Evolutionary conservation across 495 filamentous ascomycete species (phyloP).

Genomic region (Penicillium crystallinum): DNA sequence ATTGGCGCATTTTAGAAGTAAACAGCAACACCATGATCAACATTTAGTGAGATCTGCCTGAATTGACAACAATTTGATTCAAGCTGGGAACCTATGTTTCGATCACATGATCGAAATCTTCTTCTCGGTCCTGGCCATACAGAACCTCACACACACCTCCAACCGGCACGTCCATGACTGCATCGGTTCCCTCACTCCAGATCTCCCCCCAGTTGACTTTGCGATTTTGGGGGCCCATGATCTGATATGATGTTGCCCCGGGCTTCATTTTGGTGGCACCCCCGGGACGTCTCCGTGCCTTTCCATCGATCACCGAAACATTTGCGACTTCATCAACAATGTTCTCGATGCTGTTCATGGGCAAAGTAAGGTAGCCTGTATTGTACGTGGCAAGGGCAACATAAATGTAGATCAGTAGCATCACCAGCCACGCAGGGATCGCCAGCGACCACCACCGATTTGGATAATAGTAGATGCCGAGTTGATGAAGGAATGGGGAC

Average conservation of each 20-base stretch:
- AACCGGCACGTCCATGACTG: conserved; percentile 93
- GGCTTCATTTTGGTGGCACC: conserved; percentile 43
- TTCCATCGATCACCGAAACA: conserved; percentile 74
- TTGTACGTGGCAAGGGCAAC: conserved; percentile 91
- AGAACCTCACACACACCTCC: conserved; percentile 94
- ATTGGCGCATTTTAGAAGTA: background rate
- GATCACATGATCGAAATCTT: conserved; percentile 17
- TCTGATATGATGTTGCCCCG: conserved; percentile 43
- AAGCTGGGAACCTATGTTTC: conserved; percentile 6
- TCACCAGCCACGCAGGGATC: conserved; percentile 83
- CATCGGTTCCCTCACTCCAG: conserved; percentile 93
- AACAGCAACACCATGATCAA: background rate
- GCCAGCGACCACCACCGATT: conserved; percentile 96
- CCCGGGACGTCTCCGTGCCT: conserved; percentile 52
- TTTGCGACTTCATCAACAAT: conserved; percentile 87
- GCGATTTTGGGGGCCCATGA: conserved; percentile 45
- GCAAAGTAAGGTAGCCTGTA: conserved; percentile 77
- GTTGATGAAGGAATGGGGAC: conserved; percentile 81
- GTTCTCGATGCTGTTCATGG: conserved; percentile 75
- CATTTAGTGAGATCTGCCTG: background rate
- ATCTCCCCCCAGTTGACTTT: conserved; percentile 65
- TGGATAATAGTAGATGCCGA: conserved; percentile 95
- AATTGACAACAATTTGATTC: background rate
- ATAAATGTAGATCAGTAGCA: conserved; percentile 87
- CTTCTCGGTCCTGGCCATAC: conserved; percentile 43